These are phyloP conservation scores for Cutaneotrichosporon cyanovorans DNA, from an alignment of 1,284 basidiomycete genomes.

Conservation along the genomic window DNA sequence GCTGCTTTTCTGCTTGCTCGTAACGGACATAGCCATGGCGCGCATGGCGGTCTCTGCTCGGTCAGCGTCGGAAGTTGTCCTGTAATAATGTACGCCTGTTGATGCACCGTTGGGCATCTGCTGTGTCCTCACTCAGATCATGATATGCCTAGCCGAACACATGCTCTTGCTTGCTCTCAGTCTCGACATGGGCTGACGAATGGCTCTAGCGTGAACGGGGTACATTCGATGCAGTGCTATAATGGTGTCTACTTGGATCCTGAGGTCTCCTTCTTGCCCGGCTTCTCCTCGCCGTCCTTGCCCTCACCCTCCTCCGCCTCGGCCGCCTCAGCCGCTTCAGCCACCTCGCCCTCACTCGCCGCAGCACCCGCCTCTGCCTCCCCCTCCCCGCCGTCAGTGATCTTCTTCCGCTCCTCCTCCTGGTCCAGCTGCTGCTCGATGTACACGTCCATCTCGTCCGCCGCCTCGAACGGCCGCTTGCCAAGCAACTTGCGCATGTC, in stretches of 20 bases:
- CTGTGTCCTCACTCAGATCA: too few species aligned
- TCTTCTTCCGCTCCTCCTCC: slow-evolving; percentile 20
- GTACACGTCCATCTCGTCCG: slow-evolving; percentile 91
- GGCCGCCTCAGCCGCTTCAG: neutral
- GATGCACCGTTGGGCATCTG: too few species aligned
- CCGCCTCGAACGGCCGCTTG: slow-evolving; percentile 48
- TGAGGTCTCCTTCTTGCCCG: too few species aligned
- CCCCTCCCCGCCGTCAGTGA: slow-evolving; percentile 2
- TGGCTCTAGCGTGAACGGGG: slow-evolving; percentile 5
- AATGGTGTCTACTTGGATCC: neutral
- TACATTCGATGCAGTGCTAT: slow-evolving; percentile 6
- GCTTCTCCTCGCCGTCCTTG: neutral
- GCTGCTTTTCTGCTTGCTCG: too few species aligned
- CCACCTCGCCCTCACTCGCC: slow-evolving; percentile 1
- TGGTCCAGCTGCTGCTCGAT: slow-evolving; percentile 53
- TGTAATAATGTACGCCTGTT: too few species aligned
- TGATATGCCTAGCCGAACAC: too few species aligned
- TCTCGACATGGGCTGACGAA: too few species aligned
- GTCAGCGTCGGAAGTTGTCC: too few species aligned
- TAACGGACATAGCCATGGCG: too few species aligned
- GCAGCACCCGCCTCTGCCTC: neutral
- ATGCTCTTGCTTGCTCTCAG: too few species aligned
- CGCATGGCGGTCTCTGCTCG: too few species aligned
- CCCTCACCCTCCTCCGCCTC: neutral
- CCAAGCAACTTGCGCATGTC: slow-evolving; percentile 42